Evolutionary conservation across 202 grass and related monocot species (phyloP).

Genomic region (Hordeum pubiflorum): DNA sequence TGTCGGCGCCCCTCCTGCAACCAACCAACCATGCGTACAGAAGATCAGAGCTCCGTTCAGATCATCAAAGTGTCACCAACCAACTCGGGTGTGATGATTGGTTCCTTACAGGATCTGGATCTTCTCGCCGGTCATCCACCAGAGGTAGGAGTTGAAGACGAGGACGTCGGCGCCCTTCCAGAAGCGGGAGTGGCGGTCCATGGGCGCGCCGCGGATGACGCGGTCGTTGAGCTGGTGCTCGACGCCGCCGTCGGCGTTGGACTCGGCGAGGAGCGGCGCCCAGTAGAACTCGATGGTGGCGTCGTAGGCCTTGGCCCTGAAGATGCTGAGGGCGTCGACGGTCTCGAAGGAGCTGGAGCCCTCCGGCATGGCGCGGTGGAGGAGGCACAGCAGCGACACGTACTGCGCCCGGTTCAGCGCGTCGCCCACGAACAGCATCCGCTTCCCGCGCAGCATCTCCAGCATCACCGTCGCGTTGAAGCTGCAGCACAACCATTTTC

Average conservation of each 20-base stretch:
- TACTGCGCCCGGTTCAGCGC: constrained; percentile 85
- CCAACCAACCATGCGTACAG: not conserved
- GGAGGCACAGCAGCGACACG: constrained; percentile 77
- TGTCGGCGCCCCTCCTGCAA: constrained; percentile 59
- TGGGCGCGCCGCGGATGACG: constrained; percentile 61
- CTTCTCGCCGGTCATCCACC: constrained; percentile 61
- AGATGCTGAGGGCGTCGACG: constrained; percentile 66
- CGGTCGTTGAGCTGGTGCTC: constrained; percentile 50
- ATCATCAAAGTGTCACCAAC: not conserved
- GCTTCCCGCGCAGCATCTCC: constrained; percentile 89
- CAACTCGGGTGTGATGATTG: too few relatives aligned
- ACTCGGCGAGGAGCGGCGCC: constrained; percentile 89
- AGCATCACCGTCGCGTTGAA: constrained; percentile 85
- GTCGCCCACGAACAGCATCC: constrained; percentile 92
- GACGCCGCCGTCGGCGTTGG: constrained; percentile 76
- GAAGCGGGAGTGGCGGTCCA: constrained; percentile 65
- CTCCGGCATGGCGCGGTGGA: constrained; percentile 65
- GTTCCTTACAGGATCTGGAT: constrained; percentile 63
- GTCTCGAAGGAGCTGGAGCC: constrained; percentile 69
- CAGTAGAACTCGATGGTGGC: constrained; percentile 97
- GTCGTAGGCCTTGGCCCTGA: constrained; percentile 82
- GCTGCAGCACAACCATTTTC: constrained; percentile 12
- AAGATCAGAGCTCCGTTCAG: not conserved
- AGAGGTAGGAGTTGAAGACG: constrained; percentile 97
- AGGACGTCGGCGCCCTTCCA: constrained; percentile 85